Conservation (phyloP, 257 asterid species). For the Nicotiana otophora region DNA sequence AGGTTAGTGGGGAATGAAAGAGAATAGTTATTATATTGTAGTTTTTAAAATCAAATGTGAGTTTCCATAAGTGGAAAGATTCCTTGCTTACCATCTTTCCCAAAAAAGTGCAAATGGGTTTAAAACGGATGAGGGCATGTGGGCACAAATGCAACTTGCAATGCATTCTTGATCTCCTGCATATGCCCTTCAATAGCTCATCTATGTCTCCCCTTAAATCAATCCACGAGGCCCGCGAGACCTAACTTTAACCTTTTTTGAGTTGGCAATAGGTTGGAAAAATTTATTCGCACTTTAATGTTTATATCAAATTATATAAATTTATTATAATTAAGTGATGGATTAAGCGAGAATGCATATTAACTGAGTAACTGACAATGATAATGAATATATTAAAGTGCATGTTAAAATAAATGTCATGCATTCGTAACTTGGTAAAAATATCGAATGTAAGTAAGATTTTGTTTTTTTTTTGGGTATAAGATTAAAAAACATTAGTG, state of each 20-base stretch:
- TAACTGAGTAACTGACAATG: no score
- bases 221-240: background rate
- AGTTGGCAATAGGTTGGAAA: background rate
- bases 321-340: no score
- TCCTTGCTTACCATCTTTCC: conserved; percentile 16
- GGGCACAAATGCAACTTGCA: conserved; percentile 17
- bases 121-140: conserved; percentile 16
- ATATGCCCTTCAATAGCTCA: conserved; percentile 6
- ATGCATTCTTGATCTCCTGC: conserved; percentile 4
- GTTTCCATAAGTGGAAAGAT: conserved; percentile 34
- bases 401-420: no score
- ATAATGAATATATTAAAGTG: no score
- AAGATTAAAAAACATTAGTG: no score
- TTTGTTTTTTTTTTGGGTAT: no score
- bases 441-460: no score
- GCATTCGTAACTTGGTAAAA: no score
- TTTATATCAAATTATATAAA: no score
- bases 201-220: conserved; percentile 6
- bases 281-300: background rate
- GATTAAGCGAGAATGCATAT: no score
- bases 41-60: background rate
- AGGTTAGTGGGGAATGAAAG: conserved; percentile 14
- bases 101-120: conserved; percentile 18
- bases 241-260: background rate
- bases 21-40: background rate